phyloP scores from a whole-genome alignment of 805 yeast species.

The Torulaspora indica region DNA sequence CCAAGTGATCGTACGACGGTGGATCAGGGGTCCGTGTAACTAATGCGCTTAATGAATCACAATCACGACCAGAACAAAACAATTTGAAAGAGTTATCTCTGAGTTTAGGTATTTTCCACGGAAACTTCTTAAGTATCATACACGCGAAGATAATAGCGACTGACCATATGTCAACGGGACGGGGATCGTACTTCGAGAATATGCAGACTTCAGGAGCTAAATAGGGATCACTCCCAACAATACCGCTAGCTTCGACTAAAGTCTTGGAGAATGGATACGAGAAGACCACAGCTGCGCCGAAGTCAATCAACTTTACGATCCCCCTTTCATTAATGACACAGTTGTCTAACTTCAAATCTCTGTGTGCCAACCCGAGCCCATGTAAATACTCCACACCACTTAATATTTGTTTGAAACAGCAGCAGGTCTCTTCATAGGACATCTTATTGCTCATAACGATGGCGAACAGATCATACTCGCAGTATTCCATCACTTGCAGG shows the following conservation, averaged over 20 bases:
- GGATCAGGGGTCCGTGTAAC: constrained; percentile 53
- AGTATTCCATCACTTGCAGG: constrained; percentile 90
- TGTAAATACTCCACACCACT: constrained; percentile 80
- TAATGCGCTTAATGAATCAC: constrained; percentile 59
- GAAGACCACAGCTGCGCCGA: constrained; percentile 90
- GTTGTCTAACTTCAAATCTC: constrained; percentile 88
- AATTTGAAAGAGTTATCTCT: constrained; percentile 78
- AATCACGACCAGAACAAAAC: constrained; percentile 70
- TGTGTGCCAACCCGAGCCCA: constrained; percentile 78
- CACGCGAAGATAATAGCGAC: constrained; percentile 87
- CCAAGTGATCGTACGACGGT: constrained; percentile 33
- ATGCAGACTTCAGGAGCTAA: constrained; percentile 90
- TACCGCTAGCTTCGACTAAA: constrained; percentile 72
- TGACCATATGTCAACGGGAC: constrained; percentile 94
- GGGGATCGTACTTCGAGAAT: constrained; percentile 76
- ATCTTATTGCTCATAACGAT: constrained; percentile 91
- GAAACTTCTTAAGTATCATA: constrained; percentile 86
- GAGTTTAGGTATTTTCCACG: constrained; percentile 88
- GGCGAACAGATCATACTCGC: constrained; percentile 89
- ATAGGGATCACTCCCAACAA: constrained; percentile 85
- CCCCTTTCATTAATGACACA: constrained; percentile 83
- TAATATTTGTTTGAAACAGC: constrained; percentile 84
- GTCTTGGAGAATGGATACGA: constrained; percentile 77
- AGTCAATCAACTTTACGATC: constrained; percentile 84
- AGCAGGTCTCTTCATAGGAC: constrained; percentile 71